A percentile compares a stretch with the other conserved stretches of the same genome.
phyloP scores from a whole-genome alignment of 306 rosid species.

The Rubus parviflorus region DNA sequence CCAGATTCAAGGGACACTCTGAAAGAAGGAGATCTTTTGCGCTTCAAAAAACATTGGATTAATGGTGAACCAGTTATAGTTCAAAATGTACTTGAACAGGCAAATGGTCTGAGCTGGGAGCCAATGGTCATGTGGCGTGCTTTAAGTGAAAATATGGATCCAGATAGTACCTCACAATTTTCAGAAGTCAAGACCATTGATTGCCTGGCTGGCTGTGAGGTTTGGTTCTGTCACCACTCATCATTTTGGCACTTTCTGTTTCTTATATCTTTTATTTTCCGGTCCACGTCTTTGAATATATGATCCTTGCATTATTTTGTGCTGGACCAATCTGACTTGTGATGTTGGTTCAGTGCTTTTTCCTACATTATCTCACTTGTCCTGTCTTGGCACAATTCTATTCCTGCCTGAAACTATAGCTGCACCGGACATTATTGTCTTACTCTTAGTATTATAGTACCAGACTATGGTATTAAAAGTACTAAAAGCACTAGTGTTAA shows the following conservation, averaged over 20 bases:
- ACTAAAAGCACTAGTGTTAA: not conserved
- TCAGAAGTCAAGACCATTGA: conserved; percentile 81
- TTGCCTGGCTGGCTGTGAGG: conserved; percentile 91
- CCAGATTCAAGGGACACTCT: conserved; percentile 45
- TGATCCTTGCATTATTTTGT: not conserved
- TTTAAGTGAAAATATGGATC: conserved; percentile 52
- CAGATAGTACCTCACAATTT: conserved; percentile 49
- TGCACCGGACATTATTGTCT: not conserved
- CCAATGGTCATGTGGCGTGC: conserved; percentile 95
- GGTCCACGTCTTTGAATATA: not conserved
- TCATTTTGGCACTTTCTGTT: conserved; percentile 16
- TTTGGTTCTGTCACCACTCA: conserved; percentile 25
- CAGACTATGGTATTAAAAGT: not conserved
- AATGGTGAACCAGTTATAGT: conserved; percentile 75
- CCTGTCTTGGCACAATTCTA: not conserved
- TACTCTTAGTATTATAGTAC: not conserved
- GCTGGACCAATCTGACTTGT: not conserved
- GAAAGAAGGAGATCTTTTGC: conserved; percentile 32
- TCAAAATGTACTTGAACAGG: conserved; percentile 61
- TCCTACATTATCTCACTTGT: not conserved
- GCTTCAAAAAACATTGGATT: conserved; percentile 62
- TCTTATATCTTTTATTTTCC: not conserved
- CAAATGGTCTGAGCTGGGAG: conserved; percentile 90
- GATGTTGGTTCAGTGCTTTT: not conserved
- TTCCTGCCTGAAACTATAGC: not conserved